These are phyloP conservation scores for Peronospora destructor DNA, from an alignment of 352 stramenopile genomes.

Conservation along the genomic window DNA sequence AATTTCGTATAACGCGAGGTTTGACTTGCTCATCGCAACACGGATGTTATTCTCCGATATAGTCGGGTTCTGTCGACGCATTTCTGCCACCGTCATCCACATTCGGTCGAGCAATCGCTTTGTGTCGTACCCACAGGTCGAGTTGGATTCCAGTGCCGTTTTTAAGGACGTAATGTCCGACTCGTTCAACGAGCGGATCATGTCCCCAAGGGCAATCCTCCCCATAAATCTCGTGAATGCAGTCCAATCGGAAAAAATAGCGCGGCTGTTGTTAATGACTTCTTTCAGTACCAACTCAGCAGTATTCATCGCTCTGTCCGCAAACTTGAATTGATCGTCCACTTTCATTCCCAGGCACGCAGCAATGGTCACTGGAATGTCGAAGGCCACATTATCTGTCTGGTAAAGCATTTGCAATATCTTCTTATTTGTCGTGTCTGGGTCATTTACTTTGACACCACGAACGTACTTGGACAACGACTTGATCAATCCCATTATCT, in stretches of 20 bases:
- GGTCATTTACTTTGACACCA: slow-evolving; percentile 25
- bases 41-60: slow-evolving; percentile 32
- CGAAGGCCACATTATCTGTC: slow-evolving; percentile 37
- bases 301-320: slow-evolving; percentile 30
- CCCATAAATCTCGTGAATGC: slow-evolving; percentile 32
- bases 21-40: slow-evolving; percentile 28
- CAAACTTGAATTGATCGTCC: slow-evolving; percentile 26
- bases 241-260: slow-evolving; percentile 30
- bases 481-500: slow-evolving; percentile 33
- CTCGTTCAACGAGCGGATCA: slow-evolving; percentile 17
- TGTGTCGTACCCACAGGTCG: slow-evolving; percentile 31
- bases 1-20: slow-evolving; percentile 44
- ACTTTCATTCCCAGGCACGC: slow-evolving; percentile 33
- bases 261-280: slow-evolving; percentile 28
- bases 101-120: slow-evolving; percentile 27
- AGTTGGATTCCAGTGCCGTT: slow-evolving; percentile 24
- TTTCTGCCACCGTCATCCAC: slow-evolving; percentile 29
- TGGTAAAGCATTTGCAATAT: slow-evolving; percentile 38
- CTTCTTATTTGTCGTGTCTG: slow-evolving; percentile 30
- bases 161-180: slow-evolving; percentile 28
- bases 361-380: slow-evolving; percentile 39
- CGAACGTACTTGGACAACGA: slow-evolving; percentile 30
- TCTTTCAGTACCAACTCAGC: slow-evolving; percentile 32
- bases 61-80: slow-evolving; percentile 19
- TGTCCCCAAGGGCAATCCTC: slow-evolving; percentile 22